These are phyloP conservation scores for Raffaelea arxii DNA, from an alignment of 2,329 filamentous ascomycete genomes.

Conservation along the genomic window DNA sequence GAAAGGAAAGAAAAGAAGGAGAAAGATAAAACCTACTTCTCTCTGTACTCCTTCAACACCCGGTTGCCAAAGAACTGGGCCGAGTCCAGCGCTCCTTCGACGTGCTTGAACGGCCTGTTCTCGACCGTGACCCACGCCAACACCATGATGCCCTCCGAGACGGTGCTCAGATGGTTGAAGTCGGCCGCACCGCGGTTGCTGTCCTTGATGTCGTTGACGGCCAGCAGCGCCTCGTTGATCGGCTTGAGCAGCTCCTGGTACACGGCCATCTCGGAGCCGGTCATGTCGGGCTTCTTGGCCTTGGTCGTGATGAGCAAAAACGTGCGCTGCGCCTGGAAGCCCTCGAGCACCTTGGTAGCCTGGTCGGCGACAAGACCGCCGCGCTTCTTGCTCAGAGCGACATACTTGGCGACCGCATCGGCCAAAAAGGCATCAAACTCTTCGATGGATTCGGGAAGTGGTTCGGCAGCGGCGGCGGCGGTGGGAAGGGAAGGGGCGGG, in stretches of 20 bases:
- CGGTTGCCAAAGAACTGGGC: slow-evolving; percentile 94
- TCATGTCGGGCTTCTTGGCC: slow-evolving; percentile 79
- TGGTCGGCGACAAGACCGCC: slow-evolving; percentile 74
- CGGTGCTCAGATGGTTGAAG: slow-evolving; percentile 75
- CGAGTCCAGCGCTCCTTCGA: slow-evolving; percentile 71
- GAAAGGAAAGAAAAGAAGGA: not conserved
- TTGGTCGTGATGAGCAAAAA: slow-evolving; percentile 84
- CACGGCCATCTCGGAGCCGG: slow-evolving; percentile 46
- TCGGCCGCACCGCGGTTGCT: slow-evolving; percentile 64
- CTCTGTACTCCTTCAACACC: slow-evolving; percentile 84
- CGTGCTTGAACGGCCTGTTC: slow-evolving; percentile 71
- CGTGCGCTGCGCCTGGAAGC: slow-evolving; percentile 77
- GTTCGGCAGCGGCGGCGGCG: slow-evolving; percentile 34
- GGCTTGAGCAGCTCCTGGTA: slow-evolving; percentile 77
- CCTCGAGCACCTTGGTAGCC: slow-evolving; percentile 44
- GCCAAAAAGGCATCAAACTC: slow-evolving; percentile 78
- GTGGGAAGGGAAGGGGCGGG: slow-evolving; percentile 31
- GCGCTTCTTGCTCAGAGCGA: slow-evolving; percentile 66
- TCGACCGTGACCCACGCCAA: slow-evolving; percentile 87
- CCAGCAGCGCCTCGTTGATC: slow-evolving; percentile 71
- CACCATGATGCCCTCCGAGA: slow-evolving; percentile 82
- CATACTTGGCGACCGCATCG: slow-evolving; percentile 66
- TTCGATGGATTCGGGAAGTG: slow-evolving; percentile 67
- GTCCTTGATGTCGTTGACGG: slow-evolving; percentile 73
- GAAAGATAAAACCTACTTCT: slow-evolving; percentile 30